phyloP scores from a whole-genome alignment of 257 asterid species.

The Solanum sejunctum region DNA sequence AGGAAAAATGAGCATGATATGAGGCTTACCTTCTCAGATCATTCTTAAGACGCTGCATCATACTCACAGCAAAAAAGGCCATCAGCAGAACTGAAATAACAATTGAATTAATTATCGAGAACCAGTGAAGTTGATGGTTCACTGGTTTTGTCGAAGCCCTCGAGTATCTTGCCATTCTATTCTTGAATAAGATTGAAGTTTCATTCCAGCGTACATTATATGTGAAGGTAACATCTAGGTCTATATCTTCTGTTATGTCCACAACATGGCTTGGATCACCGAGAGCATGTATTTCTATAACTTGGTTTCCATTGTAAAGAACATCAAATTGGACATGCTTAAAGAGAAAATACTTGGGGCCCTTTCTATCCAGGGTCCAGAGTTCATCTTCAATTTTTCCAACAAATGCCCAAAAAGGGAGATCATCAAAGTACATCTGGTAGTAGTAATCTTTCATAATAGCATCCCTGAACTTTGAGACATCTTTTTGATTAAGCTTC shows the following conservation, averaged over 20 bases:
- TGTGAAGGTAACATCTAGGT: slow-evolving; percentile 40
- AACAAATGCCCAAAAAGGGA: slow-evolving; percentile 86
- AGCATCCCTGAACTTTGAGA: slow-evolving; percentile 54
- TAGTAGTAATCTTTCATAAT: slow-evolving; percentile 54
- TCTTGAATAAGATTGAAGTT: slow-evolving; percentile 28
- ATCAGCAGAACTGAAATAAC: slow-evolving; percentile 43
- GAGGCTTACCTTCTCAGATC: slow-evolving; percentile 60
- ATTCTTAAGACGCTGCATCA: slow-evolving; percentile 58
- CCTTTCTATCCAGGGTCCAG: slow-evolving; percentile 27
- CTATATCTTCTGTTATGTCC: slow-evolving; percentile 56
- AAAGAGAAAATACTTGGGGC: slow-evolving; percentile 50
- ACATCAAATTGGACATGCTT: slow-evolving; percentile 59
- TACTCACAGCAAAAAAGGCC: slow-evolving; percentile 48
- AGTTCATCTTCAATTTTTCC: slow-evolving; percentile 72
- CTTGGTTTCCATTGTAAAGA: slow-evolving; percentile 53
- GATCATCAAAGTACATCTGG: slow-evolving; percentile 84
- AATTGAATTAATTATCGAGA: slow-evolving; percentile 50
- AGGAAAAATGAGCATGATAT: slow-evolving; percentile 7
- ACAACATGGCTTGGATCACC: slow-evolving; percentile 58
- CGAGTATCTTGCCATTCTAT: slow-evolving; percentile 59
- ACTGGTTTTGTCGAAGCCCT: slow-evolving; percentile 43
- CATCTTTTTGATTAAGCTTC: slow-evolving; percentile 32
- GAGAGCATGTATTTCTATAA: slow-evolving; percentile 61
- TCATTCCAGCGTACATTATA: slow-evolving; percentile 57
- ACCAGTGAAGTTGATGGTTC: slow-evolving; percentile 55